A percentile compares a stretch with the other conserved stretches of the same genome.
Conservation (phyloP, 1,139 yeast species). For the Arxiozyma telluris region DNA sequence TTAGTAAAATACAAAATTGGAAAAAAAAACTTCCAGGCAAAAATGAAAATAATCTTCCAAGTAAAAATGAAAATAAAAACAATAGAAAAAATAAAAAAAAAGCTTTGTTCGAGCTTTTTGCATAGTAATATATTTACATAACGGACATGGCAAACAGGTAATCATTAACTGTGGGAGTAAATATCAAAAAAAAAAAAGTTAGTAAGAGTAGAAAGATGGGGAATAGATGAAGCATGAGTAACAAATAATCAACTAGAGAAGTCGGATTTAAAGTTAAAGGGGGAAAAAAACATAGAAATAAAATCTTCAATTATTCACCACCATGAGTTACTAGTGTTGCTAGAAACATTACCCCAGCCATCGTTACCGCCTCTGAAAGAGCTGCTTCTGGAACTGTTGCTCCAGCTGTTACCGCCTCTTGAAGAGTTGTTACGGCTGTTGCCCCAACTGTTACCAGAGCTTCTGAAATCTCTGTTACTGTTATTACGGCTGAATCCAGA, state of each 20-base stretch:
- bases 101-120: not conserved
- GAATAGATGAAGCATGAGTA: not conserved
- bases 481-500: slow-evolving; percentile 35
- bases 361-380: slow-evolving; percentile 24
- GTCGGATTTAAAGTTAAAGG: not conserved
- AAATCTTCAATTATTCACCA: slow-evolving; percentile 16
- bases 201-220: not conserved
- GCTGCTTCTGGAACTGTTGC: slow-evolving; percentile 25
- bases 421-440: slow-evolving; percentile 21
- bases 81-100: not conserved
- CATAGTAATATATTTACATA: slow-evolving; percentile 1
- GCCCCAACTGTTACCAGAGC: slow-evolving; percentile 30
- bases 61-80: not conserved
- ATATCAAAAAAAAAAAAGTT: not conserved
- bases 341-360: slow-evolving; percentile 6
- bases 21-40: not conserved
- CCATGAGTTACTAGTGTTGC: slow-evolving; percentile 11
- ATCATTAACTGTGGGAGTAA: slow-evolving; percentile 1
- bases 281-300: not conserved
- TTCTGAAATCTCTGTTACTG: slow-evolving; percentile 51
- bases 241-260: not conserved
- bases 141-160: slow-evolving; percentile 5
- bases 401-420: slow-evolving; percentile 13
- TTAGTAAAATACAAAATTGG: not conserved
- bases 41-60: not conserved